Conservation (phyloP, 257 asterid species). For the Coffea canephora region DNA sequence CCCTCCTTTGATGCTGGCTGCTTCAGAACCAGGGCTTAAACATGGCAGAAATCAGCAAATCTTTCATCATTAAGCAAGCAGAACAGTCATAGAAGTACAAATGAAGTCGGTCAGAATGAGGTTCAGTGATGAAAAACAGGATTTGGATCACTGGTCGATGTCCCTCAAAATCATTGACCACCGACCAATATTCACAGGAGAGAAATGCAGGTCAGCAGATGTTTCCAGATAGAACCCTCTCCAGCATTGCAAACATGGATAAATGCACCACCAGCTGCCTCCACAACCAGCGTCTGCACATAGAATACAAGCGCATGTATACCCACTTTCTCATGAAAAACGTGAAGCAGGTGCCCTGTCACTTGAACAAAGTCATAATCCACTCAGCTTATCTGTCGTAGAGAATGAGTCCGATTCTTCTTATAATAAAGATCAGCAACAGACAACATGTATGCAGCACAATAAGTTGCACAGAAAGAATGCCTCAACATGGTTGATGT, state of each 20-base stretch:
- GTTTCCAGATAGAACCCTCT: not conserved
- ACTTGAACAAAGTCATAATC: slow-evolving; percentile 3
- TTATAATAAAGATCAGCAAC: not conserved
- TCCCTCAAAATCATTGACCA: not conserved
- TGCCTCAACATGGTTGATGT: not conserved
- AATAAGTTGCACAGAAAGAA: not conserved
- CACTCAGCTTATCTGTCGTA: not conserved
- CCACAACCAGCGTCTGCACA: not conserved
- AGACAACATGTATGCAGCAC: not conserved
- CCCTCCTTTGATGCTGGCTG: too few relatives aligned
- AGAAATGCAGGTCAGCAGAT: not conserved
- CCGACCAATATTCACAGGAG: not conserved
- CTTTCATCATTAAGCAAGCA: not conserved
- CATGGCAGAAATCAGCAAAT: not conserved
- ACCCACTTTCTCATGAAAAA: slow-evolving; percentile 7
- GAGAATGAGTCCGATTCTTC: not conserved
- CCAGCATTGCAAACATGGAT: not conserved
- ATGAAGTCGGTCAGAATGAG: not conserved
- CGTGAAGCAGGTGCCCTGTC: not conserved
- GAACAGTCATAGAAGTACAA: not conserved
- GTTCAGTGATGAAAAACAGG: too few relatives aligned
- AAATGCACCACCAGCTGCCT: not conserved
- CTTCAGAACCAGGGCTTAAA: too few relatives aligned
- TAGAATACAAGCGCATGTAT: not conserved
- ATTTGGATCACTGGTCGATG: not conserved